Evolutionary conservation across 169 alveolate species (phyloP), one percentile per base, ranked within the genome.

Genomic region (Plasmodium relictum): DNA sequence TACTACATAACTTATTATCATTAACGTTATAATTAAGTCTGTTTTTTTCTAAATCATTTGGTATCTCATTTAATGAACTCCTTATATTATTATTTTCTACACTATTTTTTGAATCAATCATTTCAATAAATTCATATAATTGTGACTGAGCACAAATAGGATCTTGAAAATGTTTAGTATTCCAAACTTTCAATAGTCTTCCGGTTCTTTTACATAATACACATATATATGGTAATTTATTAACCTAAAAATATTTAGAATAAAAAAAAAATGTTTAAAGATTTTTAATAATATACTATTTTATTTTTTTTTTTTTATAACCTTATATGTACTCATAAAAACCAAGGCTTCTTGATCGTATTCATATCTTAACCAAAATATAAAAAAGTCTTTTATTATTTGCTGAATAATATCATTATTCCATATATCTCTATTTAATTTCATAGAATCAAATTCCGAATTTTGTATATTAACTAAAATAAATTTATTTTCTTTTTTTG

Each of bases 121-220:
- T 66, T 6, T 80, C 90, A 59, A 80, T 65, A 50, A 80, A 66
- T 48, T 80, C 90, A 50, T 80, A 80, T n/a, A 80, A 52, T 48
- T 80, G 90, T 0, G 90, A 80, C 18, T 80, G 90, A 0, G 90
- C 90, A 80, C 90, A 80, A 52, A 80, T 68, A 8, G 90, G 90
- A 37, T 80, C 90, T 22, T 68, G 45, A 42, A 80, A 80, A 5
- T 66, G 45, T 80, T 59, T 69, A 12, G 88, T 73, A 58, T 76
- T 88, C 95, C 92, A 88, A 10, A 92, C 83, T 78, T 88, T 56
- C 39, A 73, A 59, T 52, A 85, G 54, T 12, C 91, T 80, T 5
- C 88, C 88, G 1, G 88, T 80, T 8, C 92, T 14, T 54, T 63
- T 86, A 59, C 90, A 80, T 20, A 80, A 71, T 1, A 48, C 90